Percentiles rank a stretch among this genome's conserved stretches.
phyloP scores from a whole-genome alignment of 2,329 filamentous ascomycete genomes.

The Ascochyta fabae region DNA sequence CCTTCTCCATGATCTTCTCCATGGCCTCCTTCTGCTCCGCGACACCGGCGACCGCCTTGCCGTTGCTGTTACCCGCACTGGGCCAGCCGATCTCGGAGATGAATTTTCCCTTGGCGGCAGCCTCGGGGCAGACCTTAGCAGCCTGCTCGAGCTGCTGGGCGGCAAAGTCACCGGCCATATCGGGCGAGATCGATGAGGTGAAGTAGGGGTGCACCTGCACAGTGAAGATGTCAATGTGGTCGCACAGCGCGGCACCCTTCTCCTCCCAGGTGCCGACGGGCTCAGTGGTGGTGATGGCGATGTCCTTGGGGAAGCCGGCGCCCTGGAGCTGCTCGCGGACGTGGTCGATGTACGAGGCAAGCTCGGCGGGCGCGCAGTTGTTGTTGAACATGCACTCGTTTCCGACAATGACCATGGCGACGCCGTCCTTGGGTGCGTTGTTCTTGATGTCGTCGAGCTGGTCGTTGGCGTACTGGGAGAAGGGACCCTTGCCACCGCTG shows the following conservation, averaged over 20 bases:
- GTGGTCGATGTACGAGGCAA: conserved; percentile 72
- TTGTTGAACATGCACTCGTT: conserved; percentile 89
- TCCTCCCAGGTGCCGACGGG: conserved; percentile 77
- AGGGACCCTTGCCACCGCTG: conserved; percentile 50
- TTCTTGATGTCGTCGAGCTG: conserved; percentile 77
- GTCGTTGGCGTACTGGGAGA: conserved; percentile 64
- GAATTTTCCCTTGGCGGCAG: conserved; percentile 67
- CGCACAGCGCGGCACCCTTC: conserved; percentile 69
- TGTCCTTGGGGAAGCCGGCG: conserved; percentile 73
- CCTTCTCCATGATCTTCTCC: conserved; percentile 68
- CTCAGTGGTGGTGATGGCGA: conserved; percentile 78
- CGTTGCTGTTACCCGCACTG: conserved; percentile 70
- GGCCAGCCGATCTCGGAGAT: conserved; percentile 96
- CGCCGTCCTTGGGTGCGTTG: conserved; percentile 72
- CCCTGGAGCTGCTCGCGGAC: conserved; percentile 67
- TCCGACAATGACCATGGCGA: conserved; percentile 82
- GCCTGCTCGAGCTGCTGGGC: conserved; percentile 74
- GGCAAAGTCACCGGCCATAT: conserved; percentile 77
- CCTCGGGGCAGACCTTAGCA: conserved; percentile 69
- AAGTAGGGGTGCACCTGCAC: conserved; percentile 96
- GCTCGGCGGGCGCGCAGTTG: conserved; percentile 67
- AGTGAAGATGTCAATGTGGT: conserved; percentile 76
- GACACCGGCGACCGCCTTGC: conserved; percentile 70
- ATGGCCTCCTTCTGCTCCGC: conserved; percentile 76
- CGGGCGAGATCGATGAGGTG: conserved; percentile 71